phyloP scores from a whole-genome alignment of 2,329 filamentous ascomycete genomes.

The Nectriaceae sp. region DNA sequence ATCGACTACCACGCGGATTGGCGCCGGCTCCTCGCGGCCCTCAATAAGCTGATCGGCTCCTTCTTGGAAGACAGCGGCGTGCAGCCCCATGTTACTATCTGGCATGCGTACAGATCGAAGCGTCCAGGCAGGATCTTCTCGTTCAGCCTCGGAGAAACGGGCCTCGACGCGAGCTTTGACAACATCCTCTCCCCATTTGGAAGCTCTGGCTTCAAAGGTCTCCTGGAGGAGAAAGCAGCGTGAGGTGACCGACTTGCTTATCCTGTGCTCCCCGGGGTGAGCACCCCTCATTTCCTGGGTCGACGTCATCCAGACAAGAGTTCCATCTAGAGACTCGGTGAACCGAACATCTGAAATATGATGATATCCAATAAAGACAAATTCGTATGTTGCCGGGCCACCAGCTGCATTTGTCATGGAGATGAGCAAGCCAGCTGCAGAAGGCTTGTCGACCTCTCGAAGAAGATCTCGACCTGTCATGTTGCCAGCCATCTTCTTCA shows the following conservation, averaged over 20 bases:
- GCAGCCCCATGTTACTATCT: constrained; percentile 60
- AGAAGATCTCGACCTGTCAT: constrained; percentile 76
- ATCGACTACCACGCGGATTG: constrained; percentile 73
- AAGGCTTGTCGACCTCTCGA: constrained; percentile 82
- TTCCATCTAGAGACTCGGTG: constrained; percentile 68
- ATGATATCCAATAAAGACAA: constrained; percentile 75
- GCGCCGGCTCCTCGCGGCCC: constrained; percentile 67
- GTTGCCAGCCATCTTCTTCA: constrained; percentile 68
- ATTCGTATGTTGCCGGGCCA: constrained; percentile 65
- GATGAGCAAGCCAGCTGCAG: constrained; percentile 61
- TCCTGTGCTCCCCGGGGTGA: constrained; percentile 43
- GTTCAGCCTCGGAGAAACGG: constrained; percentile 79
- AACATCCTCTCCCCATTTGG: constrained; percentile 80
- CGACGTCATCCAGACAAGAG: constrained; percentile 68
- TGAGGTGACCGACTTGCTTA: constrained; percentile 55
- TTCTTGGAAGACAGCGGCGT: constrained; percentile 74
- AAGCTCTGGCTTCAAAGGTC: constrained; percentile 74
- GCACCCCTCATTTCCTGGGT: constrained; percentile 60
- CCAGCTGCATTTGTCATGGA: constrained; percentile 65
- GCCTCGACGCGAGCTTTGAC: constrained; percentile 84
- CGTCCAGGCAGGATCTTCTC: constrained; percentile 80
- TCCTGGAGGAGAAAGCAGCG: constrained; percentile 74
- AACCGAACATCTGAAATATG: constrained; percentile 70
- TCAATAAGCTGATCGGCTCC: constrained; percentile 62
- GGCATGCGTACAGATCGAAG: constrained; percentile 68